Percentiles rank a stretch among this genome's conserved stretches.
Conservation (phyloP, 2,329 filamentous ascomycete genomes). For the Calonectria hawksworthii region DNA sequence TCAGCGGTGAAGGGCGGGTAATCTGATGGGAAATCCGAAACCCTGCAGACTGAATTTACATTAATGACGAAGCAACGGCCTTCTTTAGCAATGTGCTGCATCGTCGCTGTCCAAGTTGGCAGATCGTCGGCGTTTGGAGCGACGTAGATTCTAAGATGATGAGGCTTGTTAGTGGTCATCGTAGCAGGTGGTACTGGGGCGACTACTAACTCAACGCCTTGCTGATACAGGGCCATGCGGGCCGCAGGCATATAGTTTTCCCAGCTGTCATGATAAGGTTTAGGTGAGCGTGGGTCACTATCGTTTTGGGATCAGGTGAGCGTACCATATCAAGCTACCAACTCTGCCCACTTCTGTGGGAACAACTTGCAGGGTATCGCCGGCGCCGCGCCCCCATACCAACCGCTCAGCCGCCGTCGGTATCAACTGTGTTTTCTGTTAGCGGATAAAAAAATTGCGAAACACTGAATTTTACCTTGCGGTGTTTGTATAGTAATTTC, state of each 20-base stretch:
- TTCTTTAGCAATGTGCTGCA: slow-evolving; percentile 14
- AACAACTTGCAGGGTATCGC: not conserved
- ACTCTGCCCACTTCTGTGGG: not conserved
- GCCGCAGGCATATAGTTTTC: slow-evolving; percentile 8
- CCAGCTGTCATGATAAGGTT: not conserved
- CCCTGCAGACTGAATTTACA: not conserved
- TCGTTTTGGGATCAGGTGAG: not conserved
- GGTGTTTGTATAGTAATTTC: not conserved
- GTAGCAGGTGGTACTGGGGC: too few species aligned
- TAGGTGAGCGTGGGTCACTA: not conserved
- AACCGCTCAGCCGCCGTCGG: not conserved
- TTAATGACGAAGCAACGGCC: not conserved
- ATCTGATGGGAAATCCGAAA: not conserved
- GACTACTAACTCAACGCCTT: not conserved
- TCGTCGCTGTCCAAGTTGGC: not conserved
- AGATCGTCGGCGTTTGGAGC: not conserved
- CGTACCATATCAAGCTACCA: slow-evolving; percentile 1
- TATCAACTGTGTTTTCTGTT: not conserved
- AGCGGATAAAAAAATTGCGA: not conserved
- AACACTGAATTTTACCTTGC: not conserved
- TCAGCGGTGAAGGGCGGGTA: not conserved
- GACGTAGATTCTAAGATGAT: not conserved
- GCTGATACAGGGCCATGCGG: slow-evolving; percentile 4
- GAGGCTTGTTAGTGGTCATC: not conserved
- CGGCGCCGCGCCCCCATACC: slow-evolving; percentile 1